Evolutionary conservation across 495 filamentous ascomycete species (phyloP).

Genomic region (Tuber indicum): DNA sequence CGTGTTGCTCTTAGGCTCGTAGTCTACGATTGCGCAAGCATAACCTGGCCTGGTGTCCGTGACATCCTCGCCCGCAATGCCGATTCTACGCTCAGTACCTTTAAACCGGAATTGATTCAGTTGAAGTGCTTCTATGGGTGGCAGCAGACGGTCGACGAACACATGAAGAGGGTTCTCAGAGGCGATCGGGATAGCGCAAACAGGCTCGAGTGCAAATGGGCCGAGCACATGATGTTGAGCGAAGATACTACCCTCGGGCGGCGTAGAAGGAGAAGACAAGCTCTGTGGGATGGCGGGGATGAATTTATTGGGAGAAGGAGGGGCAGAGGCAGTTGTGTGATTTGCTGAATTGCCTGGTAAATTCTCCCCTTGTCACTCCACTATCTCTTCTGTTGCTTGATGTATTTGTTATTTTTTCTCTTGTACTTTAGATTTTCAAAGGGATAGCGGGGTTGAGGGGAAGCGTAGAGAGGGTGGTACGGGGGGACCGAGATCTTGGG

Average conservation of each 20-base stretch:
- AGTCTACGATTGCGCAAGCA: conserved; percentile 79
- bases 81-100: conserved; percentile 46
- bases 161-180: conserved; percentile 71
- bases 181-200: conserved; percentile 65
- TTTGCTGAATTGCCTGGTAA: conserved; percentile 17
- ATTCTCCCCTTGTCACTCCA: neutral
- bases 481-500: neutral
- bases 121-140: conserved; percentile 93
- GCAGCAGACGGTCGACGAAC: conserved; percentile 90
- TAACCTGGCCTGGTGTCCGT: conserved; percentile 88
- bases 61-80: conserved; percentile 81
- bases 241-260: conserved; percentile 69
- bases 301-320: conserved; percentile 13
- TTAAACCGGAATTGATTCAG: conserved; percentile 61
- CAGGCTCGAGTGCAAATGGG: conserved; percentile 82
- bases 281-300: conserved; percentile 7
- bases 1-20: conserved; percentile 66
- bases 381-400: neutral
- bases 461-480: neutral
- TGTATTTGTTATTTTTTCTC: neutral
- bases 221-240: conserved; percentile 82
- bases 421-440: neutral
- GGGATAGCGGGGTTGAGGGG: neutral
- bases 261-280: conserved; percentile 62
- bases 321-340: conserved; percentile 18